A percentile compares a stretch with the other conserved stretches of the same genome.
Evolutionary conservation across 2,329 filamentous ascomycete species (phyloP).

Genomic region (Leptographium radiaticola): DNA sequence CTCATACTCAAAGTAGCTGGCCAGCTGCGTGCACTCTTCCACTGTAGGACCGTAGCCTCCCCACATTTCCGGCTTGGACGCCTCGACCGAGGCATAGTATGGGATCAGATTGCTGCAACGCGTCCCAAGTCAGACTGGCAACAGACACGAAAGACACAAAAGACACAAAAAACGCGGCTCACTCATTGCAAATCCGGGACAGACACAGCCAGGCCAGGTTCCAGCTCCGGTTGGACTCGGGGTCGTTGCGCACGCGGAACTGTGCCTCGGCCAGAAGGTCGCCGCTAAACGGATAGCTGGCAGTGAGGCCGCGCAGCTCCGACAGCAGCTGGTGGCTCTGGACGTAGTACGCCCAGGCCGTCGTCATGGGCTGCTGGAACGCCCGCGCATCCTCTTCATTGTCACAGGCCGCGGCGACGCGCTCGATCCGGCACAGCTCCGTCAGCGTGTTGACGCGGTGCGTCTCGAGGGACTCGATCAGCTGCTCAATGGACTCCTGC

Average conservation of each 20-base stretch:
- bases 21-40: constrained; percentile 44
- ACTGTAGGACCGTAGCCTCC: constrained; percentile 41
- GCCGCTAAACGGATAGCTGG: constrained; percentile 53
- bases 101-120: constrained; percentile 42
- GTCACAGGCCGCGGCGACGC: constrained; percentile 44
- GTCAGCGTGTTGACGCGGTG: constrained; percentile 63
- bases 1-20: constrained; percentile 49
- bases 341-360: constrained; percentile 61
- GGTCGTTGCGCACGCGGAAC: constrained; percentile 47
- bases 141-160: constrained; percentile 17
- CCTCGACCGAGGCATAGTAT: constrained; percentile 47
- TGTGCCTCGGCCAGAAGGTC: constrained; percentile 55
- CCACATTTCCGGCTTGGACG: constrained; percentile 57
- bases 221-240: constrained; percentile 56
- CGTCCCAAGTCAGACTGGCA: background rate
- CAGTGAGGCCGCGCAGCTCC: constrained; percentile 56
- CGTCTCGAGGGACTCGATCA: constrained; percentile 49
- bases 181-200: constrained; percentile 52
- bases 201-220: constrained; percentile 64
- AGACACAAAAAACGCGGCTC: too few species aligned
- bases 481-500: constrained; percentile 29
- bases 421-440: constrained; percentile 59
- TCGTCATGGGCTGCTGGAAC: constrained; percentile 52
- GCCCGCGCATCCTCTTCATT: constrained; percentile 44
- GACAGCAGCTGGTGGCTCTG: constrained; percentile 55